Base-by-base conservation (phyloP, 2,329 filamentous ascomycete genomes). In the Botrytis elliptica region DNA sequence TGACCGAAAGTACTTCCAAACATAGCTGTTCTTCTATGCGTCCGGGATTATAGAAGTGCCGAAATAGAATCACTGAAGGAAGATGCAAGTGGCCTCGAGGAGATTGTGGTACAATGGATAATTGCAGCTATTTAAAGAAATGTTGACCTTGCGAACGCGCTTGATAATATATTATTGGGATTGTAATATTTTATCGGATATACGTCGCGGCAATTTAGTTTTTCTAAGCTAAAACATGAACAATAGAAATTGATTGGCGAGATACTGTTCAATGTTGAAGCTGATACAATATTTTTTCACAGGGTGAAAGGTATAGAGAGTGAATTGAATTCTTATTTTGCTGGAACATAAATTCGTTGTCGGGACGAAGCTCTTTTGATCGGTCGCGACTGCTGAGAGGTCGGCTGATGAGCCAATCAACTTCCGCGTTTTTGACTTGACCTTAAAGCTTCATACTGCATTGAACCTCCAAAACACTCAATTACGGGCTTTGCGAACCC, bases 401-500 rank as follows among this genome's bases (percentile, higher is more conserved):
- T 77, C 75, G 77, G 75, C 77, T 78, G 69, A 36, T 38, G 29
- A 66, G 42, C 78, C 78, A 80, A 80, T 79, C 74, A 79, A 33
- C 49, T 70, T 29, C n/a, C 60, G n/a, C 44, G 70, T 76, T 79
- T 71, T 73, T 76, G 76, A 79, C 77, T 76, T 79, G 77, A 82
- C 79, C 76, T 82, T 73, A 73, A 73, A 78, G 75, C 76, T 78
- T 74, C 73, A 71, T 75, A 71, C 71, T 75, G 72, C 74, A 57
- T 55, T 62, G 46, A 73, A 75, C 75, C 36, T 73, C 73, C 72
- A 64, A 78, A 77, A 66, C 78, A 76, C 78, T 72, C 83, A 83
- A 81, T 85, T 85, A 74, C 77, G 73, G 75, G 74, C 72, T 40
- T 74, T 74, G 79, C 76, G 71, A 76, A 73, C 77, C 75, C 74